phyloP scores from a whole-genome alignment of 164 flowering plant species.

The Liriodendron chinense region DNA sequence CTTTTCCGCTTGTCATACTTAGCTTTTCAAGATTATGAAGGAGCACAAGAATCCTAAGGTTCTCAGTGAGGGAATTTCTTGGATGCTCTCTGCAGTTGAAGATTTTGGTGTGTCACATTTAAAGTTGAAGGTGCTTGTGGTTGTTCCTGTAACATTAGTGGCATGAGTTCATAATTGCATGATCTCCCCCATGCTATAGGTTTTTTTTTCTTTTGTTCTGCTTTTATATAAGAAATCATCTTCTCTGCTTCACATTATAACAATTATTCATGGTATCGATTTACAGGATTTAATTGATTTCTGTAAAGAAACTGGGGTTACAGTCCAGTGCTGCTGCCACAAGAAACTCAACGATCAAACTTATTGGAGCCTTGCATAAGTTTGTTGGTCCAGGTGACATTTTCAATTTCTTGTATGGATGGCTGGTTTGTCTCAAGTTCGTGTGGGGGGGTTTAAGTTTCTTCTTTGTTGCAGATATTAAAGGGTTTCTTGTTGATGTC shows the following conservation, averaged over 20 bases:
- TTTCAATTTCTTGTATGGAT: background rate
- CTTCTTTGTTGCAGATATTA: conserved; percentile 59
- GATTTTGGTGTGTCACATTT: conserved; percentile 87
- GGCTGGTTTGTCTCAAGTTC: background rate
- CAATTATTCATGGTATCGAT: background rate
- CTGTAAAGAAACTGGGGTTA: conserved; percentile 92
- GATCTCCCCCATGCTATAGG: no score
- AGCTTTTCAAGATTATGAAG: conserved; percentile 95
- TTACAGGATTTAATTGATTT: conserved; percentile 92
- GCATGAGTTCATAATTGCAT: background rate
- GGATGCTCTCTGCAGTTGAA: conserved; percentile 97
- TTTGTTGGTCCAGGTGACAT: conserved; percentile 94
- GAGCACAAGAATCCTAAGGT: conserved; percentile 99
- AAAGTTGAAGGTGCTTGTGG: conserved; percentile 69
- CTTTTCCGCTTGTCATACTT: conserved; percentile 6
- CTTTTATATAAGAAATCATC: background rate
- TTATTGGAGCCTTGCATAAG: conserved; percentile 82
- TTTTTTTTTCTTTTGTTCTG: background rate
- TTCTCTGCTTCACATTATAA: background rate
- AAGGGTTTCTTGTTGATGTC: conserved; percentile 88
- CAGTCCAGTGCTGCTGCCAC: conserved; percentile 98
- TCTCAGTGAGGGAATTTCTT: conserved; percentile 87
- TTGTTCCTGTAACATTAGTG: conserved; percentile 8
- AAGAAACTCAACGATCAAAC: conserved; percentile 90
- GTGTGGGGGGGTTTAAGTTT: background rate